Evolutionary conservation across 2,329 filamentous ascomycete genomes (phyloP).

Genomic region (Tolypocladium tundrense): DNA sequence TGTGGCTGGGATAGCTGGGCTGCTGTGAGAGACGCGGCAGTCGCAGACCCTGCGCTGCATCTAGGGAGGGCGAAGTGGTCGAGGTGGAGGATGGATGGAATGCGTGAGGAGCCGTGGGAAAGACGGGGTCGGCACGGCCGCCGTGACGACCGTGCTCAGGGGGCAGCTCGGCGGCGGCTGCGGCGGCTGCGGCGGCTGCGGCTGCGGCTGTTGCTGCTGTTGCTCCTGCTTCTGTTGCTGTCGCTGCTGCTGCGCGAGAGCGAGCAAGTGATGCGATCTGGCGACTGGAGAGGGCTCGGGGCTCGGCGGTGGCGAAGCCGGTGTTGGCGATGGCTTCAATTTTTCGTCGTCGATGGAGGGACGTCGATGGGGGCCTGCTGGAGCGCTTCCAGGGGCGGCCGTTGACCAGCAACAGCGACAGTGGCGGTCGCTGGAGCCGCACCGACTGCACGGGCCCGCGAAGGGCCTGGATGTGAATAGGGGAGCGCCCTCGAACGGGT

Average conservation of each 20-base stretch:
- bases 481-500: background rate
- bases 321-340: conserved; percentile 1
- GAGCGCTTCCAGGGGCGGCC: background rate
- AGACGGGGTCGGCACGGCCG: conserved; percentile 31
- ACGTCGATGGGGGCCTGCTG: background rate
- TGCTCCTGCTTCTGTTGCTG: background rate
- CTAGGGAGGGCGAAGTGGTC: conserved; percentile 16
- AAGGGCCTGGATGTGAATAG: background rate
- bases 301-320: background rate
- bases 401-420: background rate
- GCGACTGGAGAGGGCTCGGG: background rate
- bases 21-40: conserved; percentile 20
- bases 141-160: conserved; percentile 32
- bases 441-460: conserved; percentile 1
- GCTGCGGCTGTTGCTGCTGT: background rate
- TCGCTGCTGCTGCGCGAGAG: background rate
- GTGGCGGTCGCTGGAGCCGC: background rate
- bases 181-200: background rate
- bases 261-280: background rate
- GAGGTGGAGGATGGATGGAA: conserved; percentile 14
- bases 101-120: conserved; percentile 40
- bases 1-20: conserved; percentile 14
- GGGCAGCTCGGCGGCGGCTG: conserved; percentile 1
- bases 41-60: conserved; percentile 16
- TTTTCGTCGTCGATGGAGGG: background rate